A percentile compares a stretch with the other conserved stretches of the same genome.
Conservation (phyloP, 306 rosid species). For the Quercus variabilis region DNA sequence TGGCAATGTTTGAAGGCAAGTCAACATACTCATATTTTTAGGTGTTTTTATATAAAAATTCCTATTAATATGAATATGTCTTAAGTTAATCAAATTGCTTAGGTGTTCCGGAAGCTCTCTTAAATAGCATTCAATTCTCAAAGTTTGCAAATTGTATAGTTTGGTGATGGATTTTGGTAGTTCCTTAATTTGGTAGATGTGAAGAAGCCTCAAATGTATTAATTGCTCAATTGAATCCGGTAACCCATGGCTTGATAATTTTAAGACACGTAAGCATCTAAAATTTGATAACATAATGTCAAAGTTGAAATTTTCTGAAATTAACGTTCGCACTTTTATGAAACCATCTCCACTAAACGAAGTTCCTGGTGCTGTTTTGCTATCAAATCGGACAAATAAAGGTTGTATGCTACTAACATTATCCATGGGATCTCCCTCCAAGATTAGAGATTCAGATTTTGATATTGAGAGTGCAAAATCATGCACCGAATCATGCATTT, state of each 20-base stretch:
- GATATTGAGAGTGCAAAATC: constrained; percentile 15
- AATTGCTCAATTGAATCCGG: not conserved
- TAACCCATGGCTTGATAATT: not conserved
- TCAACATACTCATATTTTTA: accelerated
- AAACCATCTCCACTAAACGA: not conserved
- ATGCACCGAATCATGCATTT: constrained; percentile 7
- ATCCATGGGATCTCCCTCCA: not conserved
- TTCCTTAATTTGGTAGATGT: too few species aligned
- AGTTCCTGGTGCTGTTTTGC: accelerated
- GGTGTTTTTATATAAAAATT: too few species aligned
- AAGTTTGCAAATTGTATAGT: not conserved
- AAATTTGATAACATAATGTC: not conserved
- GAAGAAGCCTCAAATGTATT: too few species aligned
- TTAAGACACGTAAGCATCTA: constrained; percentile 2
- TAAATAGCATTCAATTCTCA: not conserved
- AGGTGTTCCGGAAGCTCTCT: accelerated
- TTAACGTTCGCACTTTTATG: not conserved
- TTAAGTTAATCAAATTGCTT: too few species aligned
- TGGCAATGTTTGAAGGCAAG: too few species aligned
- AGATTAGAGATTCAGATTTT: not conserved
- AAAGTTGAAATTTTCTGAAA: not conserved
- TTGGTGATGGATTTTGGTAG: too few species aligned
- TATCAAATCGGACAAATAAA: too few species aligned
- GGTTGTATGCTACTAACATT: not conserved
- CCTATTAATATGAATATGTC: too few species aligned